A percentile compares a stretch with the other conserved stretches of the same genome.
Conservation (phyloP, 352 stramenopile species). For the Pythium apleroticum region DNA sequence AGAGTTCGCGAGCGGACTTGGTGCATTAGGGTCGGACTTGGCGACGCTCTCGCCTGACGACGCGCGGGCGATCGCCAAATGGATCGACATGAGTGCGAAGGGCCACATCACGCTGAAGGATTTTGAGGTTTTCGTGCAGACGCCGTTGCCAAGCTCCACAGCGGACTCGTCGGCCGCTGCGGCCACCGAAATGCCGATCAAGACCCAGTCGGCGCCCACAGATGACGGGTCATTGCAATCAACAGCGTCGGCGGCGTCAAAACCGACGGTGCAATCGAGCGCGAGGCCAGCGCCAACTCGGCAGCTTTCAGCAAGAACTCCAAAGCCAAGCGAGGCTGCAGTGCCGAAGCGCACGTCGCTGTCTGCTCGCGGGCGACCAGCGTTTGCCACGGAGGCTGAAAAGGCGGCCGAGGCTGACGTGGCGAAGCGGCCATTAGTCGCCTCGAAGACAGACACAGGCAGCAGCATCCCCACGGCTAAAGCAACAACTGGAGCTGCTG, state of each 20-base stretch:
- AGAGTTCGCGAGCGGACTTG: constrained; percentile 50
- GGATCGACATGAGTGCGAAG: constrained; percentile 31
- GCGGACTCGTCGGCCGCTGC: background rate
- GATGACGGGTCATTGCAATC: background rate
- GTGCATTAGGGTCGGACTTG: constrained; percentile 44
- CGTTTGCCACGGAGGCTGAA: background rate
- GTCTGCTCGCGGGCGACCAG: background rate
- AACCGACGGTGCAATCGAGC: background rate
- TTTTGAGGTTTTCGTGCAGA: constrained; percentile 36
- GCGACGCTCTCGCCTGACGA: constrained; percentile 32
- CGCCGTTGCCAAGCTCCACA: background rate
- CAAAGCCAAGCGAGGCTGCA: background rate
- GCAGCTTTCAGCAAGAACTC: background rate
- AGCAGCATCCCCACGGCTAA: background rate
- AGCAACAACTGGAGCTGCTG: background rate
- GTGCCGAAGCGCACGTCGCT: background rate
- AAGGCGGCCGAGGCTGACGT: background rate
- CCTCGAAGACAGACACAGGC: background rate
- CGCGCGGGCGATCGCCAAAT: constrained; percentile 35
- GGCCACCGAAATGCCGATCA: background rate
- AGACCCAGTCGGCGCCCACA: background rate
- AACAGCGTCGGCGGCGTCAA: background rate
- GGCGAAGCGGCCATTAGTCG: background rate
- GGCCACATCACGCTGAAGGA: constrained; percentile 41
- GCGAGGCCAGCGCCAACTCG: background rate